These are phyloP conservation scores for Cucumis melo DNA, from an alignment of 306 rosid species.

Conservation along the genomic window DNA sequence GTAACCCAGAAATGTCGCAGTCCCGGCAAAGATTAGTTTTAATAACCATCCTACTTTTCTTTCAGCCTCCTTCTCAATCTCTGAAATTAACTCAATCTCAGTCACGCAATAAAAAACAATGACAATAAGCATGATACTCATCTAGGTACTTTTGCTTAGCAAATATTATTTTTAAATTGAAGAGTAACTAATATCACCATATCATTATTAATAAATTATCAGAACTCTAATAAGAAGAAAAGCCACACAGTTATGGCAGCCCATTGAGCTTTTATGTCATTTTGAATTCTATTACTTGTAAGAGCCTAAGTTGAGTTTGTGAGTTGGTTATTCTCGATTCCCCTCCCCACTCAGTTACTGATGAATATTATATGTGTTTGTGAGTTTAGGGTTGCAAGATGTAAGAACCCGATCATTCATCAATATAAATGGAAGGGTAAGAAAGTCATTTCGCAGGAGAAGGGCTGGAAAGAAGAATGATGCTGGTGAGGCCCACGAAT, in stretches of 20 bases:
- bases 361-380: too few species aligned
- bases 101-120: neutral
- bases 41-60: conserved; percentile 75
- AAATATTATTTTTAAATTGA: neutral
- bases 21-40: conserved; percentile 67
- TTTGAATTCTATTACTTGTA: too few species aligned
- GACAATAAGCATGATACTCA: neutral
- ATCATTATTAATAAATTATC: neutral
- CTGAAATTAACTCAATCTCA: conserved; percentile 27
- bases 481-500: too few species aligned
- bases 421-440: too few species aligned
- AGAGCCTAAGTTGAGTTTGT: too few species aligned
- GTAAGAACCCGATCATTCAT: too few species aligned
- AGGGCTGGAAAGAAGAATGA: too few species aligned
- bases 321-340: too few species aligned
- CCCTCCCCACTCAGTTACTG: too few species aligned
- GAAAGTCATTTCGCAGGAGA: too few species aligned
- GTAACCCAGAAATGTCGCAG: conserved; percentile 52
- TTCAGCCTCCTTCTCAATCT: conserved; percentile 74
- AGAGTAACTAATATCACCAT: neutral
- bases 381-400: too few species aligned
- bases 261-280: too few species aligned
- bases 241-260: neutral
- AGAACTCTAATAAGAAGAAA: neutral
- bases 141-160: neutral